Conservation (phyloP, 768 basidiomycete genomes). For the Crucibulum laeve region DNA sequence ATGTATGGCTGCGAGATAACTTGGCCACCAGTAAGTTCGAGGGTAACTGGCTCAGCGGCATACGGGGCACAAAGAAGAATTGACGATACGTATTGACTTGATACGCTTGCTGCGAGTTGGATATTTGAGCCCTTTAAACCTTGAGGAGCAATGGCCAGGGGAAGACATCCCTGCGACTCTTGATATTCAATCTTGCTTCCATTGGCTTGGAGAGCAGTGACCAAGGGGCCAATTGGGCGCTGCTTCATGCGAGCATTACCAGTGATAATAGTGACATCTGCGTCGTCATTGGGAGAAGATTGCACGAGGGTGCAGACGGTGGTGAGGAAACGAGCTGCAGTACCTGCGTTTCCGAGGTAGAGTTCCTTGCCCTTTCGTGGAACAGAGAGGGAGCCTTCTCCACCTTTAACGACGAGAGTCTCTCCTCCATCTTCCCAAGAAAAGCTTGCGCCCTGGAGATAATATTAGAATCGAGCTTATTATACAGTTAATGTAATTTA, state of each 20-base stretch:
- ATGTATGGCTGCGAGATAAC: constrained; percentile 99
- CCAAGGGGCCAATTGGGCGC: constrained; percentile 92
- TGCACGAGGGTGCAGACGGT: constrained; percentile 92
- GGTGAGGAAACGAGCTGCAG: constrained; percentile 95
- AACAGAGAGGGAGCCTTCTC: constrained; percentile 71
- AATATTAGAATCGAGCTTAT: constrained; percentile 2
- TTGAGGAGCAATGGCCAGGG: constrained; percentile 77
- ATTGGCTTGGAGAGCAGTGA: constrained; percentile 82
- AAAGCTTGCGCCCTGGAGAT: constrained; percentile 77
- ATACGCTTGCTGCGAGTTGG: constrained; percentile 88
- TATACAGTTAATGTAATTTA: constrained; percentile 20
- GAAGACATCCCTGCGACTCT: constrained; percentile 81
- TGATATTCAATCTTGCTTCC: constrained; percentile 75
- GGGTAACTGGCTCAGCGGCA: constrained; percentile 73
- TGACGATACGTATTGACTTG: constrained; percentile 97
- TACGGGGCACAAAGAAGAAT: constrained; percentile 97
- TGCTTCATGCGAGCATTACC: constrained; percentile 99
- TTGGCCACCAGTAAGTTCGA: constrained; percentile 88
- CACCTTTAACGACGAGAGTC: constrained; percentile 88
- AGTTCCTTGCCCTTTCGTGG: constrained; percentile 82
- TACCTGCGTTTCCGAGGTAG: constrained; percentile 96
- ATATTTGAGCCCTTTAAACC: constrained; percentile 83
- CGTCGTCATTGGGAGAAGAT: constrained; percentile 26
- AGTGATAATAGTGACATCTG: constrained; percentile 74
- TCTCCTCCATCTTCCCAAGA: constrained; percentile 96